These are phyloP conservation scores for Fusarium armeniacum DNA, from an alignment of 2,329 filamentous ascomycete genomes.

Conservation along the genomic window DNA sequence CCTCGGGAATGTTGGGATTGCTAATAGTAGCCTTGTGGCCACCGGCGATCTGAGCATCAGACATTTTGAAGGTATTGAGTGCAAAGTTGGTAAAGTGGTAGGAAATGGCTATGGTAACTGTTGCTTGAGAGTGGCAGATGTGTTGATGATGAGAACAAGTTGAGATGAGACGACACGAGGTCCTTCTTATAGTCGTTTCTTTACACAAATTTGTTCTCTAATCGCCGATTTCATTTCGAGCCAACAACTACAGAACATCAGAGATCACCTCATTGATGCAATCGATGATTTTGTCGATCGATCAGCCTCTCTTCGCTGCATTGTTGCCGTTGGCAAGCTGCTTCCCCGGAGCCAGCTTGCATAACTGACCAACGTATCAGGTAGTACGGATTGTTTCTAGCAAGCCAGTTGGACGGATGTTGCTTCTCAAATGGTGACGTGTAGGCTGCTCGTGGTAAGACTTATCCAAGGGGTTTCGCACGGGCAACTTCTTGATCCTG, in stretches of 20 bases:
- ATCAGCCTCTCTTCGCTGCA: not conserved
- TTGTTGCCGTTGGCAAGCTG: constrained; percentile 6
- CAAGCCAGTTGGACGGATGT: not conserved
- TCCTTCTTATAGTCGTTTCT: constrained; percentile 37
- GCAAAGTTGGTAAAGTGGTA: not conserved
- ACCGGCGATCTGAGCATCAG: constrained; percentile 66
- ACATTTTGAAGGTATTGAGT: constrained; percentile 56
- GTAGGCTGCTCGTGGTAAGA: constrained; percentile 13
- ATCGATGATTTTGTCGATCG: constrained; percentile 26
- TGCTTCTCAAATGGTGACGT: constrained; percentile 30
- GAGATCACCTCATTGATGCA: constrained; percentile 40
- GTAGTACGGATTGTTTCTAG: not conserved
- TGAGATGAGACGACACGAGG: not conserved
- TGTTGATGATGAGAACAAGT: constrained; percentile 1
- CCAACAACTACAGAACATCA: not conserved
- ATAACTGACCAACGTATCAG: not conserved
- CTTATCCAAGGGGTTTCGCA: constrained; percentile 7
- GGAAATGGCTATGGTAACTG: constrained; percentile 1
- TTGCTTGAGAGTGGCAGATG: constrained; percentile 3
- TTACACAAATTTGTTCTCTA: not conserved
- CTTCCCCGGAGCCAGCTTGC: constrained; percentile 13
- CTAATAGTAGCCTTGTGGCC: constrained; percentile 72
- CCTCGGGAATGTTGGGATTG: constrained; percentile 69
- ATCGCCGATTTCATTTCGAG: constrained; percentile 12
- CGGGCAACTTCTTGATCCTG: constrained; percentile 7